Evolutionary conservation across 176 grass and related monocot species (phyloP).

Genomic region (Puya raimondii): DNA sequence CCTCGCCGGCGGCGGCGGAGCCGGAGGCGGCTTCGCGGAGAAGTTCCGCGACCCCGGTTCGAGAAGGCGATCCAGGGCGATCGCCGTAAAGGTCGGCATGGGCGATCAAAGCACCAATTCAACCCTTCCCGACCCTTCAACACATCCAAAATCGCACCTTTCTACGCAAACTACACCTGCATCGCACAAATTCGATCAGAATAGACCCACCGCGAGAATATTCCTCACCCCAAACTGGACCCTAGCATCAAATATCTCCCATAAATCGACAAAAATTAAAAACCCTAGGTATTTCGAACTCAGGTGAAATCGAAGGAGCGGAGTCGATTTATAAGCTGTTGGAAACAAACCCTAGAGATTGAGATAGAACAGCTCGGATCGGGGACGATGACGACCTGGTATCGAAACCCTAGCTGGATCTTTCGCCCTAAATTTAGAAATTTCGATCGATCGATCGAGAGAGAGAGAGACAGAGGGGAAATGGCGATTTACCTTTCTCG

Average conservation of each 20-base stretch:
- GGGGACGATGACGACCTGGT: no score
- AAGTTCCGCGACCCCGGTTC: constrained; percentile 8
- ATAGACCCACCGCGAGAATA: no score
- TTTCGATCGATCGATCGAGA: no score
- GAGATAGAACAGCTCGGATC: no score
- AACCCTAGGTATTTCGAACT: no score
- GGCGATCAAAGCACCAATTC: background rate
- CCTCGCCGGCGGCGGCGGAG: background rate
- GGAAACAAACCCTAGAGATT: background rate
- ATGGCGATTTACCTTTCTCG: no score
- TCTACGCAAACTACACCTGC: background rate
- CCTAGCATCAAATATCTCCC: background rate
- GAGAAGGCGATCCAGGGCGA: constrained; percentile 33
- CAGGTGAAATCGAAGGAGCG: no score
- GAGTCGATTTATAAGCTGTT: no score
- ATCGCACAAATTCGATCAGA: background rate
- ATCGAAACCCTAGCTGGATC: no score
- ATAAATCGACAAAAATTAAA: background rate
- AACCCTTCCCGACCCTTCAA: background rate
- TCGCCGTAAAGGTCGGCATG: constrained; percentile 19
- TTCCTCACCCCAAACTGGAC: no score
- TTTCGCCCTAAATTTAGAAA: no score
- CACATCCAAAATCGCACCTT: background rate
- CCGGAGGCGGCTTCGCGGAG: constrained; percentile 2
- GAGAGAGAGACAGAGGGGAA: no score